These are phyloP conservation scores for Astrephomene gubernaculifera DNA, from an alignment of 139 green algal species.

Conservation along the genomic window DNA sequence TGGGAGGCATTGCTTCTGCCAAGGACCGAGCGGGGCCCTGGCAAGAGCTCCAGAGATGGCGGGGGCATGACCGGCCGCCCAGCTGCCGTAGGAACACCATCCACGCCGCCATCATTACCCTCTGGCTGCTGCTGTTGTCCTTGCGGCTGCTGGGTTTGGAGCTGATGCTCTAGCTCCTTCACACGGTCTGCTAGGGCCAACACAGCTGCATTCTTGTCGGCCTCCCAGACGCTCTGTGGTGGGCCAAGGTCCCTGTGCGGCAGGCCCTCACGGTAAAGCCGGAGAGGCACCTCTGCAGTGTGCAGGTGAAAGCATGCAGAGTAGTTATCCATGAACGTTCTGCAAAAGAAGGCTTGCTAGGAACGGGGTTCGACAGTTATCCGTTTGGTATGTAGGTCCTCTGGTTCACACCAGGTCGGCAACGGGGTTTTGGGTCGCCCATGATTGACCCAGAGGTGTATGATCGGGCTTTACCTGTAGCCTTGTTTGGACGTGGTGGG, in stretches of 20 bases:
- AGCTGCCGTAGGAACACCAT: too few species aligned
- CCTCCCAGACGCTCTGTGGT: slow-evolving; percentile 43
- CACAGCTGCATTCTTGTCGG: slow-evolving; percentile 41
- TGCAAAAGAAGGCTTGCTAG: too few species aligned
- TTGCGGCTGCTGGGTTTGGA: not conserved
- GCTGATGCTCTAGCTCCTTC: slow-evolving; percentile 34
- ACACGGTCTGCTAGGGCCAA: slow-evolving; percentile 40
- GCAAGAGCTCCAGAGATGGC: slow-evolving; percentile 5
- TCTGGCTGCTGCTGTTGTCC: slow-evolving; percentile 2
- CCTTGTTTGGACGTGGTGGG: too few species aligned
- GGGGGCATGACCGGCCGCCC: slow-evolving; percentile 6
- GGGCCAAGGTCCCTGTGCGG: slow-evolving; percentile 31
- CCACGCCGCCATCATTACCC: not conserved
- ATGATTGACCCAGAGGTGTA: too few species aligned
- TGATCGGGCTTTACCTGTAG: too few species aligned
- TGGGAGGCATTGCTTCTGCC: not conserved
- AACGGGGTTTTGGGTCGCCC: too few species aligned
- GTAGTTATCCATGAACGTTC: too few species aligned
- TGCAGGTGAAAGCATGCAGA: not conserved
- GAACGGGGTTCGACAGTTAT: too few species aligned
- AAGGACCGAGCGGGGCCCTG: slow-evolving; percentile 28
- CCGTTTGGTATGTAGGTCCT: too few species aligned
- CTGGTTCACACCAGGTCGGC: too few species aligned
- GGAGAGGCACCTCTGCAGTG: slow-evolving; percentile 16
- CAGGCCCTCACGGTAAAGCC: slow-evolving; percentile 27